Conservation (phyloP, 192 early-diverging fungal species). For the Linnemannia exigua region DNA sequence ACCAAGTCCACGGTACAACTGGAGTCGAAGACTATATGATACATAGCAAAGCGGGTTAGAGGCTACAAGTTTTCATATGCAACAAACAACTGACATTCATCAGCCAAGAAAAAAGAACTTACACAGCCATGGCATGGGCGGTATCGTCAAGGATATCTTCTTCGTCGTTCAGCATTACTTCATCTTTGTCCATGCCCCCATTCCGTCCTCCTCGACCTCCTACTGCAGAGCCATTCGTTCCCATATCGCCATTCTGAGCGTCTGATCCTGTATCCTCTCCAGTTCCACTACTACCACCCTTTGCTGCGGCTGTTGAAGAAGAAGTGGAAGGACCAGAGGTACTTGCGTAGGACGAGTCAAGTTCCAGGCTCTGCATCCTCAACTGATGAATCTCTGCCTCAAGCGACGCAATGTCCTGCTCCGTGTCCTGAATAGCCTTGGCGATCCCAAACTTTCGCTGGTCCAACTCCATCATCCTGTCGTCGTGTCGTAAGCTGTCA, state of each 20-base stretch:
- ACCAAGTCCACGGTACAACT: slow-evolving; percentile 56
- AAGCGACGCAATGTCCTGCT: slow-evolving; percentile 39
- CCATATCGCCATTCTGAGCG: neutral
- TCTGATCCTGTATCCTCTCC: neutral
- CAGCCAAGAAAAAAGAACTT: neutral
- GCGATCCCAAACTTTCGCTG: slow-evolving; percentile 38
- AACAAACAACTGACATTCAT: neutral
- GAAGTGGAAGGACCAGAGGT: neutral
- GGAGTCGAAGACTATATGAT: slow-evolving; percentile 40
- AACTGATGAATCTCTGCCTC: slow-evolving; percentile 39
- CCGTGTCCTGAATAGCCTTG: slow-evolving; percentile 35
- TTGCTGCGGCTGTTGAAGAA: neutral
- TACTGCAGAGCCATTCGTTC: neutral
- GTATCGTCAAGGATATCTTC: slow-evolving; percentile 33
- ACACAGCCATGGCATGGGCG: slow-evolving; percentile 48
- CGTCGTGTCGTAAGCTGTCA: slow-evolving; percentile 38
- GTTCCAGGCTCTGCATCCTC: slow-evolving; percentile 32
- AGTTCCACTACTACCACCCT: too few species aligned
- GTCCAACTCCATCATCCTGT: slow-evolving; percentile 36
- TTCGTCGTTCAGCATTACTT: slow-evolving; percentile 17
- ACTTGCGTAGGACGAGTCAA: slow-evolving; percentile 8
- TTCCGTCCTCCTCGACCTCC: neutral
- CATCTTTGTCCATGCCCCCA: slow-evolving; percentile 6
- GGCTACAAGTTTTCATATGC: neutral
- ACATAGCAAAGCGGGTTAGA: neutral